Percentiles rank a stretch among this genome's conserved stretches.
phyloP scores from a whole-genome alignment of 2,329 filamentous ascomycete species.

The Cyclaneusma minus region DNA sequence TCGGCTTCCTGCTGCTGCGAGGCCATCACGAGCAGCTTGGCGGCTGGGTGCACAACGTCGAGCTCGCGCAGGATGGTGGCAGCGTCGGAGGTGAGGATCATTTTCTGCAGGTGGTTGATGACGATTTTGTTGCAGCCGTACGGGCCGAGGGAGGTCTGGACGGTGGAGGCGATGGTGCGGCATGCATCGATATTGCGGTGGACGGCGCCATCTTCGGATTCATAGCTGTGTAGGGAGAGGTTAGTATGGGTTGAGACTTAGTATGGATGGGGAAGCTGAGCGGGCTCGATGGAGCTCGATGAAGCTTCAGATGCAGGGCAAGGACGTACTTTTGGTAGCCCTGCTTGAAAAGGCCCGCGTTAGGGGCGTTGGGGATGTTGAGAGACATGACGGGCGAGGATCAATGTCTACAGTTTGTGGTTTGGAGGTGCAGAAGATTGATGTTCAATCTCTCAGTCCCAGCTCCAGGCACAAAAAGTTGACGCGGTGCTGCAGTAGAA shows the following conservation, averaged over 20 bases:
- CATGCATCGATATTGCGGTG: constrained; percentile 98
- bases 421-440: constrained; percentile 5
- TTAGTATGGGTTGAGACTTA: no score
- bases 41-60: constrained; percentile 94
- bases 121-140: constrained; percentile 99
- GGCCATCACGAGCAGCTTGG: constrained; percentile 96
- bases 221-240: constrained; percentile 62
- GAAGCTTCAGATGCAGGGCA: constrained; percentile 6
- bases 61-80: constrained; percentile 95
- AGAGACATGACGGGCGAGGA: constrained; percentile 73
- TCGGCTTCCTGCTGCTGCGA: constrained; percentile 97
- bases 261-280: constrained; percentile 18
- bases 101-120: constrained; percentile 99
- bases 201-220: constrained; percentile 96
- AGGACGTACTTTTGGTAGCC: constrained; percentile 79
- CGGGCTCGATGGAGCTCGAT: constrained; percentile 7
- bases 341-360: constrained; percentile 84
- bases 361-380: constrained; percentile 86
- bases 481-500: no score
- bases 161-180: constrained; percentile 85
- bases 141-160: constrained; percentile 91
- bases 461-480: no score
- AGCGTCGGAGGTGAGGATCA: constrained; percentile 96
- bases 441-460: no score
- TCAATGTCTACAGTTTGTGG: no score